Evolutionary conservation across 345 rosid genomes (phyloP).

Genomic region (Acer campestre): DNA sequence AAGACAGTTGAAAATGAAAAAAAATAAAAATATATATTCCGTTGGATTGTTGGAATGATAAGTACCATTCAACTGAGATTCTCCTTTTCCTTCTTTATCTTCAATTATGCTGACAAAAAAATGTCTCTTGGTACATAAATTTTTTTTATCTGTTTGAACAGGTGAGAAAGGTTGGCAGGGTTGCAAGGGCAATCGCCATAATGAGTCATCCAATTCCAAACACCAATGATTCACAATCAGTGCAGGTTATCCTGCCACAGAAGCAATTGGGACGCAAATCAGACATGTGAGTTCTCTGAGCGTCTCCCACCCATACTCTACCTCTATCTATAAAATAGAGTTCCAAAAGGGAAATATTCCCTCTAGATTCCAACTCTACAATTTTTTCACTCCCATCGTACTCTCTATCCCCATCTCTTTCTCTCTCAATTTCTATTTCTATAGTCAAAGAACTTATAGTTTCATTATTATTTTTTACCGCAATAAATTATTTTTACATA

Average conservation of each 20-base stretch:
- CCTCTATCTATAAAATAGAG: no score
- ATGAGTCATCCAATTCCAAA: conserved; percentile 97
- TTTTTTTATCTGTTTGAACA: conserved; percentile 33
- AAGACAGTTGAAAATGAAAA: background rate
- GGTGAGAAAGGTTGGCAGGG: conserved; percentile 87
- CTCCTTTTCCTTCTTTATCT: background rate
- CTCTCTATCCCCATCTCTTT: no score
- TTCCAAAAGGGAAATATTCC: no score
- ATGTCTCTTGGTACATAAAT: conserved; percentile 15
- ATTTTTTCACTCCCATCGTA: no score
- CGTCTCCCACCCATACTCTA: no score
- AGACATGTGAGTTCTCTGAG: conserved; percentile 55
- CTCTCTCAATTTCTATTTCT: no score
- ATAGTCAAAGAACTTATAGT: no score
- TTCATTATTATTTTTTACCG: no score
- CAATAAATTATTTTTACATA: no score
- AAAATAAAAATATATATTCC: background rate
- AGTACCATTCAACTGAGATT: background rate
- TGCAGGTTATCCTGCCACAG: conserved; percentile 92
- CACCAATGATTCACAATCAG: conserved; percentile 89
- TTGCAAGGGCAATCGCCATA: conserved; percentile 88
- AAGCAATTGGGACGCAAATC: conserved; percentile 95
- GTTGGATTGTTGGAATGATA: background rate
- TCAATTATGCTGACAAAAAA: background rate
- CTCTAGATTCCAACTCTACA: no score